Evolutionary conservation across 176 grass and related monocot species (phyloP).

Genomic region (Aechmea fasciata): DNA sequence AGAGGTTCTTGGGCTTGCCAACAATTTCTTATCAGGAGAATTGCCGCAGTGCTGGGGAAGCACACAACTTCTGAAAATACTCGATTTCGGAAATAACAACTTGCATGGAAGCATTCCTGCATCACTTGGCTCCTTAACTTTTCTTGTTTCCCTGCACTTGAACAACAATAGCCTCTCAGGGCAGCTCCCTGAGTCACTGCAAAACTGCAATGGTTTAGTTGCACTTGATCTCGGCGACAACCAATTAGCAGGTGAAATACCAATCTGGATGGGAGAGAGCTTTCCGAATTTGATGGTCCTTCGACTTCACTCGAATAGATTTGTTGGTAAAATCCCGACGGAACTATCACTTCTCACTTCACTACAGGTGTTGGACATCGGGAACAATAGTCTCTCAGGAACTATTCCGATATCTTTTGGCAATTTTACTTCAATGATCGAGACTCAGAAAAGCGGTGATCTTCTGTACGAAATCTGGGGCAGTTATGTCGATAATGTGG

Average conservation of each 20-base stretch:
- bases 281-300: background rate
- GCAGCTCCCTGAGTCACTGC: background rate
- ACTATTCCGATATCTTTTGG: background rate
- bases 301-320: background rate
- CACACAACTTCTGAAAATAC: background rate
- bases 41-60: background rate
- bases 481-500: background rate
- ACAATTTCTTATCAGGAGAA: background rate
- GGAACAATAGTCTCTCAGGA: background rate
- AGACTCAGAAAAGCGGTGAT: background rate
- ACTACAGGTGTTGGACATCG: background rate
- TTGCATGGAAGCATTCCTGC: background rate
- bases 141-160: background rate
- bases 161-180: background rate
- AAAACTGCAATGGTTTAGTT: background rate
- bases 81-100: background rate
- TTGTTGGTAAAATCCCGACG: background rate
- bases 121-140: background rate
- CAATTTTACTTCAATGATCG: background rate
- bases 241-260: background rate
- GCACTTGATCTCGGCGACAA: background rate
- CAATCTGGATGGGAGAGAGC: background rate
- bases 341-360: background rate
- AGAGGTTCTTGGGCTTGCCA: background rate
- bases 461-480: background rate